Evolutionary conservation across 148 eudicot genomes (phyloP).

Genomic region (Arbutus unedo): DNA sequence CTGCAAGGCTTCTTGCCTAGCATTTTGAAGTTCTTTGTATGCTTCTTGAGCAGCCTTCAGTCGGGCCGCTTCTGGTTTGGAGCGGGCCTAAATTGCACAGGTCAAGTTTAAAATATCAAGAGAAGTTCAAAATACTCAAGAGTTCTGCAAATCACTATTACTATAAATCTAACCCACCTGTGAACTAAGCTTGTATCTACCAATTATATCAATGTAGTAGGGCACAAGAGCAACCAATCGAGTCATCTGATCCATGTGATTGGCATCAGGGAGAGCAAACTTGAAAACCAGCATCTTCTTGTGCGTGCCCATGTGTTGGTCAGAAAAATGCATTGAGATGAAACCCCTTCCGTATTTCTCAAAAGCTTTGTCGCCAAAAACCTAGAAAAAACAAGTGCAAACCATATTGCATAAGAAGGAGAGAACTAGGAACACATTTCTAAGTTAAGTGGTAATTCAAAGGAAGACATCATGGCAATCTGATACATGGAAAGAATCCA

Average conservation of each 20-base stretch:
- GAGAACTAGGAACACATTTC: background rate
- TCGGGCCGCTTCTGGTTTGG: conserved; percentile 80
- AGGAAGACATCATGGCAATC: no score
- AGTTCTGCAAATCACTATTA: background rate
- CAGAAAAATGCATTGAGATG: conserved; percentile 96
- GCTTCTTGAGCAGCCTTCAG: conserved; percentile 80
- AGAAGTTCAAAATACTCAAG: background rate
- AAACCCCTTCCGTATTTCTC: conserved; percentile 72
- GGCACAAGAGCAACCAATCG: conserved; percentile 88
- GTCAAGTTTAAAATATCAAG: background rate
- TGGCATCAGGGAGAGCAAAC: conserved; percentile 76
- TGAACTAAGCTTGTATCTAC: conserved; percentile 87
- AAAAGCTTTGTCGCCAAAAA: conserved; percentile 79
- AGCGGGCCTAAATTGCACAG: conserved; percentile 62
- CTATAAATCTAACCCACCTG: conserved; percentile 45
- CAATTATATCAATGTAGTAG: conserved; percentile 86
- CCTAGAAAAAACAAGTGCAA: conserved; percentile 39
- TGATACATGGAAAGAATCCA: no score
- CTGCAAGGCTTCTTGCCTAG: conserved; percentile 83
- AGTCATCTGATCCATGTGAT: conserved; percentile 81
- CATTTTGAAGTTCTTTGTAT: conserved; percentile 75
- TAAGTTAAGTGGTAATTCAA: background rate
- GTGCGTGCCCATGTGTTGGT: conserved; percentile 58
- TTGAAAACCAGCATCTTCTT: conserved; percentile 82
- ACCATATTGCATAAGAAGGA: background rate